These are phyloP conservation scores for Trichoderma simmonsii DNA, from an alignment of 2,329 filamentous ascomycete species.

Conservation along the genomic window DNA sequence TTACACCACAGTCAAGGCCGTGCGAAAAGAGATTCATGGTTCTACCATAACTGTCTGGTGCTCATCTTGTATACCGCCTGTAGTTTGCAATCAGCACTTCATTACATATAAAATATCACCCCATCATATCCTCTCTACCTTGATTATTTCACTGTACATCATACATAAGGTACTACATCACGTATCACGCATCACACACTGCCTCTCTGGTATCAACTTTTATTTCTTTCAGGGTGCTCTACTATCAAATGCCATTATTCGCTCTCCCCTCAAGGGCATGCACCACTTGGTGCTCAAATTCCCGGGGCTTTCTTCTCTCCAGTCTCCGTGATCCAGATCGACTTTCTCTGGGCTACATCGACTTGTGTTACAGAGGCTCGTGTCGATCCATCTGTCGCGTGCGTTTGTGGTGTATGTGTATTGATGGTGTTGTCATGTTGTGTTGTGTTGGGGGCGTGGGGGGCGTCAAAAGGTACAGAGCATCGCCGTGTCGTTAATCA, in stretches of 20 bases:
- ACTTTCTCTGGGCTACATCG: slow-evolving; percentile 11
- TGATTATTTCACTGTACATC: neutral
- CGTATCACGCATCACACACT: no score
- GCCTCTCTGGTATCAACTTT: slow-evolving; percentile 3
- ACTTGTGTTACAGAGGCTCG: neutral
- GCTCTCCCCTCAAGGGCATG: slow-evolving; percentile 4
- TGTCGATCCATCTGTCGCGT: neutral
- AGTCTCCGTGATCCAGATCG: slow-evolving; percentile 11
- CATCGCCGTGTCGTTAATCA: neutral
- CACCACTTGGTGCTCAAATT: slow-evolving; percentile 18
- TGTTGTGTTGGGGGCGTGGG: slow-evolving; percentile 9
- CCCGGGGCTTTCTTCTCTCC: slow-evolving; percentile 7
- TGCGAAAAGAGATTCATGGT: no score
- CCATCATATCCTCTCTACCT: neutral
- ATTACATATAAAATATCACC: no score
- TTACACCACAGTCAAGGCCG: no score
- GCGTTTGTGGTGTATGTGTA: neutral
- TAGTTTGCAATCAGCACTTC: no score
- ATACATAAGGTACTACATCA: no score
- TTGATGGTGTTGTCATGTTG: neutral
- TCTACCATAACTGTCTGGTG: no score
- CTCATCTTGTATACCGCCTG: no score
- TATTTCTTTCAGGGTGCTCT: slow-evolving; percentile 8
- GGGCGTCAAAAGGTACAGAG: neutral
- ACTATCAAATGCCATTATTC: slow-evolving; percentile 13